These are phyloP conservation scores for Glarea lozoyensis DNA, from an alignment of 495 filamentous ascomycete species.

Conservation along the genomic window DNA sequence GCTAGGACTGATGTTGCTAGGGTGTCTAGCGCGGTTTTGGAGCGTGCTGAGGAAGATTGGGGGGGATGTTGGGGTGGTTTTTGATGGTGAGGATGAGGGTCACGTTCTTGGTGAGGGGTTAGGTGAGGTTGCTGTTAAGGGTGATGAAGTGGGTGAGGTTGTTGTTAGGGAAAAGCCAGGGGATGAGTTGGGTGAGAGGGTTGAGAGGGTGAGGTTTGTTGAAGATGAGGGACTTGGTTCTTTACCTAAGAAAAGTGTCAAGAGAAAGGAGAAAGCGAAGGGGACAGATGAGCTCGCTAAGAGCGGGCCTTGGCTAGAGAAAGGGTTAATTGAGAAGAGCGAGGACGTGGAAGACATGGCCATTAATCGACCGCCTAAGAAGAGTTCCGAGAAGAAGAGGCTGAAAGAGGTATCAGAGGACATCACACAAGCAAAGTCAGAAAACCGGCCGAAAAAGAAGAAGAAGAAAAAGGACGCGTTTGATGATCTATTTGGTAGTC, in stretches of 20 bases:
- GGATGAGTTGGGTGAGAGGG: slow-evolving; percentile 2
- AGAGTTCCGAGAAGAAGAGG: not conserved
- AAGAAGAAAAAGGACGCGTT: slow-evolving; percentile 48
- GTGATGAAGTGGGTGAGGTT: slow-evolving; percentile 9
- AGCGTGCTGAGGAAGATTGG: slow-evolving; percentile 25
- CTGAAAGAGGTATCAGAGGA: not conserved
- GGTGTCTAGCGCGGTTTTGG: slow-evolving; percentile 50
- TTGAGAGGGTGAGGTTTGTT: not conserved
- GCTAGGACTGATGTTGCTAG: slow-evolving; percentile 69
- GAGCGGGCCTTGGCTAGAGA: too few relatives aligned
- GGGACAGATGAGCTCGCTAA: too few relatives aligned
- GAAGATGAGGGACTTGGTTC: not conserved
- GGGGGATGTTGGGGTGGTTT: not conserved
- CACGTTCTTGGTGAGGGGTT: not conserved
- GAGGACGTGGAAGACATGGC: slow-evolving; percentile 1
- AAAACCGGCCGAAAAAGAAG: slow-evolving; percentile 27
- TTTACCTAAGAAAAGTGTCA: not conserved
- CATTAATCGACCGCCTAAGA: slow-evolving; percentile 4
- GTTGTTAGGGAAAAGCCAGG: too few relatives aligned
- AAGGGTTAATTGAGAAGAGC: too few relatives aligned
- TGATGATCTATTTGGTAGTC: slow-evolving; percentile 50
- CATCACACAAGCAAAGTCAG: not conserved
- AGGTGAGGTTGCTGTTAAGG: slow-evolving; percentile 1
- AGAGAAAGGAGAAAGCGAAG: slow-evolving; percentile 1
- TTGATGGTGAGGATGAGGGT: not conserved